These are phyloP conservation scores for Pythium rhizo-oryzae DNA, from an alignment of 352 stramenopile species.

Conservation along the genomic window DNA sequence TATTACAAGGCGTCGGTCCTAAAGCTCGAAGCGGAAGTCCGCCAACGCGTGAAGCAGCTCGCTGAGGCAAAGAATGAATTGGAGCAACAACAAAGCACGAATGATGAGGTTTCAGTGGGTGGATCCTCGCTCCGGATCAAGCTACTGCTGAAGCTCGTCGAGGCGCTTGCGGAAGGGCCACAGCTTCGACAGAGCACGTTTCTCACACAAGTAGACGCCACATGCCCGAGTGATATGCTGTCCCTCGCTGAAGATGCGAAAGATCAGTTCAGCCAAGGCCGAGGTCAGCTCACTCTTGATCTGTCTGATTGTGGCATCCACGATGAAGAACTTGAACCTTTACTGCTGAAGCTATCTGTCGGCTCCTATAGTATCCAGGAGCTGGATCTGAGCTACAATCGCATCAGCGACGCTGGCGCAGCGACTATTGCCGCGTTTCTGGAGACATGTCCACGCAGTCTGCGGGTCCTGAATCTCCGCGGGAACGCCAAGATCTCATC, in stretches of 20 bases:
- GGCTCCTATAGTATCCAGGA: conserved; percentile 36
- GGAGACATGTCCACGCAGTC: conserved; percentile 29
- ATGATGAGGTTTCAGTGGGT: not conserved
- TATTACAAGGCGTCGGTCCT: conserved; percentile 38
- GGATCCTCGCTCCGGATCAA: conserved; percentile 11
- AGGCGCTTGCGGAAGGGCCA: conserved; percentile 39
- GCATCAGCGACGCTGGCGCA: conserved; percentile 42
- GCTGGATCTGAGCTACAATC: conserved; percentile 42
- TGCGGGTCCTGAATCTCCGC: conserved; percentile 38
- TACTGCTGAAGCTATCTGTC: conserved; percentile 50
- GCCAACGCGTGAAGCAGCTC: conserved; percentile 36
- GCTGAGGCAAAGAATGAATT: conserved; percentile 12
- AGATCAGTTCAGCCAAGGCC: not conserved
- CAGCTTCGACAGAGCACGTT: conserved; percentile 46
- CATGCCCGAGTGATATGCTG: conserved; percentile 40
- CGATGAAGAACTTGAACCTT: conserved; percentile 42
- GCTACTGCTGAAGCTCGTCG: conserved; percentile 50
- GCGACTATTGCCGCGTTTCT: conserved; percentile 47
- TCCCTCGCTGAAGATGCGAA: conserved; percentile 14
- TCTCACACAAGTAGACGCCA: conserved; percentile 39
- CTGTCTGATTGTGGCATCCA: conserved; percentile 38
- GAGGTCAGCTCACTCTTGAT: conserved; percentile 25
- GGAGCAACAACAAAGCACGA: not conserved
- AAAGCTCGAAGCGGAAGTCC: conserved; percentile 43
- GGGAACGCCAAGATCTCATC: conserved; percentile 39